Evolutionary conservation across 2,329 filamentous ascomycete species (phyloP), one percentile per base, ranked within the genome.

Genomic region (Colletotrichum karsti): DNA sequence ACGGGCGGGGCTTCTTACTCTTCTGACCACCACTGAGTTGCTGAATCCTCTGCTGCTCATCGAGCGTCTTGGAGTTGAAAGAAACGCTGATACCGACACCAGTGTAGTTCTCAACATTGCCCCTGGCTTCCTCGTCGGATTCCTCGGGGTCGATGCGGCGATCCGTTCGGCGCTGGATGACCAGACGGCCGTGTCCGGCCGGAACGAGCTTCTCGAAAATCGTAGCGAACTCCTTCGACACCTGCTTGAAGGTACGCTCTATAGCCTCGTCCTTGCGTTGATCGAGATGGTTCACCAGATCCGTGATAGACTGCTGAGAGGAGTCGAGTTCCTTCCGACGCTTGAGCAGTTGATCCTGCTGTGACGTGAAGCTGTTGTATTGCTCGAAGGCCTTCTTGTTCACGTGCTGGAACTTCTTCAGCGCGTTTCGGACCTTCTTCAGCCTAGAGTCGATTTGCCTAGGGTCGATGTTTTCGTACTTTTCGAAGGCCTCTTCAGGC

Each of bases 331-430:
- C 96, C 73, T 91, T 89, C 55, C 95, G 90, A 72, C 96, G 92
- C 75, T 93, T 92, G 55, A 93, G 92, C 18, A 99, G 86, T 22
- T 92, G 92, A 70, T 97, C 95, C 64, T 97, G 92, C 80, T 98
- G 94, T 56, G 91, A 92, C 7, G 95, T 98, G 78, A 98, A 99
- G 82, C 91, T 97, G 82, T 95, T 97, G 84, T 98, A 99, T 79
- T 99, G 96, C 81, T 99, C 97, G 77, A 98, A 97, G 0, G 96
- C 96, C 82, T 99, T 98, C 83, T 98, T 99, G 88, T 99, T 99
- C 82, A 99, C 95, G 75, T 98, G 94, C 62, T 94, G 94, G 82
- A 96, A 98, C 78, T 98, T 97, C 83, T 98, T 98, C 61, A 98
- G 85, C 0, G 93, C 91, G 73, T 97, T 93, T 71, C 97, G 97